These are phyloP conservation scores for Hypsizygus ulmarius DNA, from an alignment of 1,284 basidiomycete species.

Conservation along the genomic window DNA sequence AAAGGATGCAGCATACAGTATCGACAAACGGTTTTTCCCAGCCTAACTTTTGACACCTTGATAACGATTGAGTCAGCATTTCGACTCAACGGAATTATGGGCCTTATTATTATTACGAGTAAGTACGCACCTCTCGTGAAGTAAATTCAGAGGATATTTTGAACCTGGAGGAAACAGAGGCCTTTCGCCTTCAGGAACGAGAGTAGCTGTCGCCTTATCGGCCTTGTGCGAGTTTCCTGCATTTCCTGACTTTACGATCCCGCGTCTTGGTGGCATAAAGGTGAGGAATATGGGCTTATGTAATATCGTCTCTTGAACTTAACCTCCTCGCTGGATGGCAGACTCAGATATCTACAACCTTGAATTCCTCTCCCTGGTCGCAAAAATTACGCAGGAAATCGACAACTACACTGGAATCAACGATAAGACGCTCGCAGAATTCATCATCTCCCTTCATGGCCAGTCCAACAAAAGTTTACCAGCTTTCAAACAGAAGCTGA, in stretches of 20 bases:
- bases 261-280: constrained; percentile 68
- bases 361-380: constrained; percentile 86
- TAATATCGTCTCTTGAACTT: constrained; percentile 11
- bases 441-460: constrained; percentile 90
- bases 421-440: constrained; percentile 94
- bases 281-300: constrained; percentile 6
- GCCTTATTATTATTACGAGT: too few relatives aligned
- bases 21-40: constrained; percentile 82
- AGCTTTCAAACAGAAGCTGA: constrained; percentile 83
- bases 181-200: constrained; percentile 36
- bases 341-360: constrained; percentile 84
- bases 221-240: constrained; percentile 78
- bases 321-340: constrained; percentile 43
- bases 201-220: constrained; percentile 28
- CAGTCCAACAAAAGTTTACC: constrained; percentile 68
- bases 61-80: neutral
- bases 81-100: too few relatives aligned
- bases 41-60: constrained; percentile 79
- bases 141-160: constrained; percentile 74
- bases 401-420: constrained; percentile 82
- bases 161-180: constrained; percentile 79
- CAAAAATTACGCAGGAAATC: constrained; percentile 88
- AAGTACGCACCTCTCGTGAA: constrained; percentile 65
- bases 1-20: constrained; percentile 47
- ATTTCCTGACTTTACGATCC: constrained; percentile 84